Base-by-base conservation (phyloP, 2,329 filamentous ascomycete species). In the Fusarium sp. region DNA sequence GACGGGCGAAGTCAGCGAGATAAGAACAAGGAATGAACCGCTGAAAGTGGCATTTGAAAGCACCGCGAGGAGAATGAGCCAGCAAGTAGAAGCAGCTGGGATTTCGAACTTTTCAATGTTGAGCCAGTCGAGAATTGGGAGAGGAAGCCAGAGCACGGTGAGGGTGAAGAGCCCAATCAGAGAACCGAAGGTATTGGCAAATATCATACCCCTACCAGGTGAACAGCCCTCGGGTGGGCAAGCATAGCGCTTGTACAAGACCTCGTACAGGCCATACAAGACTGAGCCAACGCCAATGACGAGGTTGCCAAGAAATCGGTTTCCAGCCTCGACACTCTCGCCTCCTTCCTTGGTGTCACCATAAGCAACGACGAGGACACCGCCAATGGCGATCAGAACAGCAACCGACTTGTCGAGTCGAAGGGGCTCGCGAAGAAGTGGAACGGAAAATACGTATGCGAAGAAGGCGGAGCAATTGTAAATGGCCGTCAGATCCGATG, bases 381-480 rank as follows among this genome's bases (percentile, higher is more conserved):
- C 96, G 1, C 90, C 83, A 68, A 98, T 97, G 60, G 96, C 96
- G 42, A 99, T 89, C 16, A 90, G 86, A 3, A 99, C 96, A 8
- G 95, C 93, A 56, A 97, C 80, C 33, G 94, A 91, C 84, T 99
- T 99, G 83, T 94, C 94, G 41, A 92, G 83, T 27, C 94, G 91
- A 18, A 98, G 83, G 73, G 92, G 94, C 81, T 99, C 96, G 63
- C 93, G 91, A 5, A 99, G 86, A 23, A 99, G 83, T 2, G 95
- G 94, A 48, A 99, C 94, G 49, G 93, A 97, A 80, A 99, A 99
- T 18, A 94, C 95, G 80, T 99, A 99, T 54, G 96, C 96, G 81
- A 99, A 99, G 83, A 99, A 99, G 65, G 96, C 95, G 59, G 94
- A 97, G 86, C 96, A 99, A 84, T 99, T 99, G 88, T 99, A 99